Conservation (phyloP, 2,329 filamentous ascomycete genomes). For the Alternaria rosae region DNA sequence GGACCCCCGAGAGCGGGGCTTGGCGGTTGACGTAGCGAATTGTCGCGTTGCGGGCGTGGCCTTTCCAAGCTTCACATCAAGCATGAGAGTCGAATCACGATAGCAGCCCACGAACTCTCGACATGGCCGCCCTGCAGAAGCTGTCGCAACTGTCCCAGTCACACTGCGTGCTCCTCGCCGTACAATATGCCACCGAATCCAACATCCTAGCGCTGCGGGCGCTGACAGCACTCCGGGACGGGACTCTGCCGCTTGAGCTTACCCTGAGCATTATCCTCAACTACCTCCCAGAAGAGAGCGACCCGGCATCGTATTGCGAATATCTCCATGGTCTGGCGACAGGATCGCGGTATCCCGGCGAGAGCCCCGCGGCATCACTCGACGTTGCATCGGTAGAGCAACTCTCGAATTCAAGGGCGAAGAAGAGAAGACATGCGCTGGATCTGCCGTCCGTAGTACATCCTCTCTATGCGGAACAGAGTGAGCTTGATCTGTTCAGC, state of each 20-base stretch:
- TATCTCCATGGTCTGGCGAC: slow-evolving; percentile 67
- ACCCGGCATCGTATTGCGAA: slow-evolving; percentile 67
- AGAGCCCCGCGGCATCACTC: slow-evolving; percentile 48
- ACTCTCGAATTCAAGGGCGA: slow-evolving; percentile 69
- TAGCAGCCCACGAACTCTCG: background rate
- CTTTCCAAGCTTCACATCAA: slow-evolving; percentile 3
- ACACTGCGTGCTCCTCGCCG: slow-evolving; percentile 76
- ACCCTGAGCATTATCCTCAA: slow-evolving; percentile 77
- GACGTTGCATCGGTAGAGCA: slow-evolving; percentile 65
- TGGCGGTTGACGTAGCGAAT: slow-evolving; percentile 29
- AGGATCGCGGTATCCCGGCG: slow-evolving; percentile 55
- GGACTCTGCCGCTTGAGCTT: slow-evolving; percentile 69
- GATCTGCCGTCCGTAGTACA: slow-evolving; percentile 66
- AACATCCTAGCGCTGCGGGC: slow-evolving; percentile 69
- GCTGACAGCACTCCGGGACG: slow-evolving; percentile 64
- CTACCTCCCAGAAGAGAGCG: slow-evolving; percentile 75
- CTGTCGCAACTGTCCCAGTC: slow-evolving; percentile 63
- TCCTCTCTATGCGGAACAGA: slow-evolving; percentile 57
- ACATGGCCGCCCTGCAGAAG: slow-evolving; percentile 39
- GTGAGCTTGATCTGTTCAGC: slow-evolving; percentile 63
- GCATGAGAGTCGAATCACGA: slow-evolving; percentile 1
- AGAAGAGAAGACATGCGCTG: slow-evolving; percentile 70
- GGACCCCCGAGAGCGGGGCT: slow-evolving; percentile 22
- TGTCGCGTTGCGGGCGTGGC: slow-evolving; percentile 19
- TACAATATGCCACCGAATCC: slow-evolving; percentile 71